Evolutionary conservation across 225 moss, liverwort and hornwort genomes (phyloP).

Genomic region (Pseudisothecium myosuroides): DNA sequence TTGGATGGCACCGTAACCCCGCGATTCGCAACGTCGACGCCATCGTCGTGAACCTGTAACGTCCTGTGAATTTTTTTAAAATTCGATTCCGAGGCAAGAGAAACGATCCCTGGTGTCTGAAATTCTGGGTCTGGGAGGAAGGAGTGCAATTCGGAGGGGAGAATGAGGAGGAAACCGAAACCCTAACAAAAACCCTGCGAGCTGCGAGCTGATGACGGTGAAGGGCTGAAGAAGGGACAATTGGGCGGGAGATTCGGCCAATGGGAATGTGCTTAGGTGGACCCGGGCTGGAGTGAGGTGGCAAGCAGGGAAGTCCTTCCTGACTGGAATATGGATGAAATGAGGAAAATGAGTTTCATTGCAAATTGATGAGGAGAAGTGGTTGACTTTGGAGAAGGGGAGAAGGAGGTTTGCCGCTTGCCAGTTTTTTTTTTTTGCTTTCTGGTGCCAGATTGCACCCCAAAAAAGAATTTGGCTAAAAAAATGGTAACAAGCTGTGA

Average conservation of each 20-base stretch:
- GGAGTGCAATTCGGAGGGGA: neutral
- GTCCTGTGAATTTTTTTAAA: neutral
- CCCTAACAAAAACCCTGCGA: neutral
- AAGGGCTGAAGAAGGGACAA: too few species aligned
- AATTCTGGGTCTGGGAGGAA: neutral
- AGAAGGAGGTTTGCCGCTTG: too few species aligned
- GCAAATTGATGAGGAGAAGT: neutral
- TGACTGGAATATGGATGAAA: neutral
- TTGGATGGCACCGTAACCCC: neutral
- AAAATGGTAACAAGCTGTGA: too few species aligned
- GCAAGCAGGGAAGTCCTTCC: neutral
- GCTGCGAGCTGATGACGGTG: too few species aligned
- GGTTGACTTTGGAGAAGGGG: neutral
- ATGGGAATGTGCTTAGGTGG: neutral
- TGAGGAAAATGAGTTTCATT: neutral
- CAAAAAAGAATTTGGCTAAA: too few species aligned
- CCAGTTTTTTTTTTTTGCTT: too few species aligned
- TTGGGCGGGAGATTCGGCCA: neutral
- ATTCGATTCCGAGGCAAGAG: too few species aligned
- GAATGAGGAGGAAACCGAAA: neutral
- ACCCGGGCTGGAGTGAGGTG: neutral
- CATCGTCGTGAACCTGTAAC: neutral
- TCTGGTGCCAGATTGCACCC: too few species aligned
- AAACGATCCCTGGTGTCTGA: neutral
- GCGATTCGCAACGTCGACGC: slow-evolving; percentile 19